Base-by-base conservation (phyloP, 441 rosid genomes). In the Pelargonium australe region DNA sequence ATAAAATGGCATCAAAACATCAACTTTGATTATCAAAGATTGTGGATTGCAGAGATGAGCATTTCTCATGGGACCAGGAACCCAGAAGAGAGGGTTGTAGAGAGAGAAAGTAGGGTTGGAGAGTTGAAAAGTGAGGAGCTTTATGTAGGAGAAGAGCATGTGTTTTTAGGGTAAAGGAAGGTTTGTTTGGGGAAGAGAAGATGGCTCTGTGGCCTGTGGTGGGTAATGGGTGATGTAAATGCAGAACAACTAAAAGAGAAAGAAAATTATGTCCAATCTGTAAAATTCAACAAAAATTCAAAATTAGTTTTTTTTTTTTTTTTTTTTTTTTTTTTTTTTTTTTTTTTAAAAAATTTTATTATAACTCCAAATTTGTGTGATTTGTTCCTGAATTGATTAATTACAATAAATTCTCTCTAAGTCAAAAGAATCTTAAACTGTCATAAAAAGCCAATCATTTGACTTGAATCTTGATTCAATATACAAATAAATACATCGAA, bases 91-190 rank as follows among this genome's bases (percentile, higher is more conserved):
- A 28, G 65, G 25, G 65, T 23, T 31, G 25, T 76, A 68, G 75
- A 71, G 23, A 72, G 70, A 37, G 71, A 53, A 62, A 25, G 64
- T 64, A 67, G 55, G 73, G 70, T 66, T 68, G 70, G 7, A 49
- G 47, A 64, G 53, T 70, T 37, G 70, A 55, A 60, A 77, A 66
- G 78, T 72, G 16, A 57, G 76, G 64, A 75, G 78, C 76, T 67
- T 80, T 81, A 76, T 73, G 79, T 76, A 76, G 78, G 64, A 74
- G 68, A 65, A 40, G 64, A 45, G 63, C 23, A 62, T 37, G 41
- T 60, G 58, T 45, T 31, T 71, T 51, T 77, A 81, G 87, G 87
- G 80, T 65, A 79, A 72, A 72, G 20, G 14, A 23, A 47, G 25
- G 51, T 61, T 20, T 41, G 68, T 61, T 34, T 43, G 43, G 53